A percentile compares a stretch with the other conserved stretches of the same genome.
Evolutionary conservation across 768 basidiomycete species (phyloP).

Genomic region (Suillus occidentalis): DNA sequence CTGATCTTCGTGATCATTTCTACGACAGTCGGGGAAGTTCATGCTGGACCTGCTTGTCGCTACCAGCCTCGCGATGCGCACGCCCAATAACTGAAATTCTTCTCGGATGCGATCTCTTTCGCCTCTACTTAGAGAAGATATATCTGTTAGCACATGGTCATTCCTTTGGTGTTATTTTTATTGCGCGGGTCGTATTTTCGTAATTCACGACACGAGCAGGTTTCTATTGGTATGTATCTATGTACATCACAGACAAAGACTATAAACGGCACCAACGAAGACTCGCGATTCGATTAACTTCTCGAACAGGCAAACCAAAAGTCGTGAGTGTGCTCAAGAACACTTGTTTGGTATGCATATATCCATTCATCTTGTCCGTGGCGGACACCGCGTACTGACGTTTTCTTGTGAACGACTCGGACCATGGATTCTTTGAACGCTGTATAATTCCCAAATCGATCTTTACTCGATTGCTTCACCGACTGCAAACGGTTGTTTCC

Average conservation of each 20-base stretch:
- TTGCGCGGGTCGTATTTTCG: neutral
- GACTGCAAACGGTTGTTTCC: neutral
- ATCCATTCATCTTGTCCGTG: neutral
- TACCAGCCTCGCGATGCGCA: slow-evolving; percentile 27
- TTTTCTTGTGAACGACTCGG: neutral
- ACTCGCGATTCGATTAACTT: neutral
- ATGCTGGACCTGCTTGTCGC: slow-evolving; percentile 31
- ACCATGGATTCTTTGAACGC: neutral
- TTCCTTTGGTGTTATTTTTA: neutral
- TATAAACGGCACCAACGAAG: neutral
- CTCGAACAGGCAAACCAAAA: neutral
- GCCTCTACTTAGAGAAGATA: neutral
- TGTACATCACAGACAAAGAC: neutral
- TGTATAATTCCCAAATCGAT: neutral
- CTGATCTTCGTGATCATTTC: slow-evolving; percentile 1
- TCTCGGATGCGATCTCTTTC: neutral
- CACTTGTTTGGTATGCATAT: neutral
- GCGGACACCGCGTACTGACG: neutral
- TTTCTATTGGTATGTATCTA: neutral
- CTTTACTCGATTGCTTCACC: neutral
- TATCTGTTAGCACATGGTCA: neutral
- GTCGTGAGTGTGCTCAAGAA: neutral
- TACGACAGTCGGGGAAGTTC: slow-evolving; percentile 19
- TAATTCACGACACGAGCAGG: neutral
- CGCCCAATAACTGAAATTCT: slow-evolving; percentile 14